A percentile compares a stretch with the other conserved stretches of the same genome.
phyloP scores from a whole-genome alignment of 139 green algal genomes.

The Picochlorum costavermella region DNA sequence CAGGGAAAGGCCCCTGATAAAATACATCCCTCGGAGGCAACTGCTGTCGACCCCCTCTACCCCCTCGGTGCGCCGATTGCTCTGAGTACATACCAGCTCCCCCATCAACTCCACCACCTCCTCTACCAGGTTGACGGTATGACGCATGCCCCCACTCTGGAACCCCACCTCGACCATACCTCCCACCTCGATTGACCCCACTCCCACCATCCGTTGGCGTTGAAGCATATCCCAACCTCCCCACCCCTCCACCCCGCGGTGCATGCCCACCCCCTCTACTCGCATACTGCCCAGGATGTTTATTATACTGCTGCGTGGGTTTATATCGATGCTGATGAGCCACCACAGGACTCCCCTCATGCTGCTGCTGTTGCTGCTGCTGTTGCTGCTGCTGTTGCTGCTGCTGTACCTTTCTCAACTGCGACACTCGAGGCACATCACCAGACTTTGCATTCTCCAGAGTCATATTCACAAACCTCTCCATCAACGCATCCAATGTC shows the following conservation, averaged over 20 bases:
- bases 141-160: slow-evolving; percentile 22
- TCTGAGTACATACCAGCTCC: slow-evolving; percentile 14
- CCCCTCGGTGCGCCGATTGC: not conserved
- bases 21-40: not conserved
- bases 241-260: not conserved
- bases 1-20: not conserved
- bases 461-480: slow-evolving; percentile 24
- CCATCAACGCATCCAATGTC: slow-evolving; percentile 28
- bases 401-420: slow-evolving; percentile 39
- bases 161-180: slow-evolving; percentile 11
- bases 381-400: not conserved
- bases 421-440: slow-evolving; percentile 36
- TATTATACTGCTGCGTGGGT: not conserved
- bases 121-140: not conserved
- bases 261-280: not conserved
- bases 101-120: not conserved
- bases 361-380: slow-evolving; percentile 15
- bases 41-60: not conserved
- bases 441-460: slow-evolving; percentile 31
- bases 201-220: not conserved
- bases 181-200: not conserved
- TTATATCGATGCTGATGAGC: slow-evolving; percentile 1
- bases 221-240: not conserved
- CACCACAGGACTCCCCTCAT: not conserved
- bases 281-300: not conserved